These are phyloP conservation scores for Emergomyces africanus DNA, from an alignment of 2,329 filamentous ascomycete genomes.

Conservation along the genomic window DNA sequence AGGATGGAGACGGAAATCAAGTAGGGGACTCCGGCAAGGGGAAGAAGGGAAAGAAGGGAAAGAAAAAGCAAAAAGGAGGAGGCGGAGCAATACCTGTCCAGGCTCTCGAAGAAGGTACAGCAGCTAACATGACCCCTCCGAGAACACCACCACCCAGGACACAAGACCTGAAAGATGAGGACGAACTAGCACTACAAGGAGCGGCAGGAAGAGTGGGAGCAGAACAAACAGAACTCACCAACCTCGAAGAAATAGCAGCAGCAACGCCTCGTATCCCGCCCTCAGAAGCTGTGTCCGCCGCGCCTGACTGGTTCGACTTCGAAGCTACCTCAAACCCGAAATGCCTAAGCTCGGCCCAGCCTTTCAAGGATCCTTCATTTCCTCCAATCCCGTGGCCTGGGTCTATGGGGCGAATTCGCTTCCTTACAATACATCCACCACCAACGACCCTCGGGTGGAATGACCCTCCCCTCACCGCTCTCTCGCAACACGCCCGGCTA, in stretches of 20 bases:
- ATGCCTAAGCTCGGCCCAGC: conserved; percentile 8
- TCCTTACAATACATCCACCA: conserved; percentile 24
- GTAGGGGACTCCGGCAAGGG: conserved; percentile 13
- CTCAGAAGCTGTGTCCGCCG: conserved; percentile 2
- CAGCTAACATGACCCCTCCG: conserved; percentile 24
- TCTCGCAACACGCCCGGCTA: conserved; percentile 5
- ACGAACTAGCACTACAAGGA: conserved; percentile 5
- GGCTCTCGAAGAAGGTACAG: conserved; percentile 13
- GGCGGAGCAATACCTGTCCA: conserved; percentile 4
- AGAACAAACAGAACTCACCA: conserved; percentile 7
- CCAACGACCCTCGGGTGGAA: conserved; percentile 5
- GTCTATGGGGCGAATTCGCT: conserved; percentile 28
- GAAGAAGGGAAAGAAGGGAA: conserved; percentile 20
- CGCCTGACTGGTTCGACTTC: conserved; percentile 6
- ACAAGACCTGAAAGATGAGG: conserved; percentile 11
- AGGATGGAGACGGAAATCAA: conserved; percentile 3
- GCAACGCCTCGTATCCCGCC: background rate
- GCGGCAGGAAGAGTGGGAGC: background rate
- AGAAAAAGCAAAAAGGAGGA: conserved; percentile 18
- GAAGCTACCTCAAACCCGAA: conserved; percentile 6
- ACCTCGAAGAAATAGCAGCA: conserved; percentile 6
- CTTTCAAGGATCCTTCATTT: conserved; percentile 19
- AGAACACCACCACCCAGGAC: conserved; percentile 22
- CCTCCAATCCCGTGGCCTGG: conserved; percentile 19
- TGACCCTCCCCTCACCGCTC: conserved; percentile 5